Evolutionary conservation across 768 basidiomycete species (phyloP).

Genomic region (Termitomyces sp.): DNA sequence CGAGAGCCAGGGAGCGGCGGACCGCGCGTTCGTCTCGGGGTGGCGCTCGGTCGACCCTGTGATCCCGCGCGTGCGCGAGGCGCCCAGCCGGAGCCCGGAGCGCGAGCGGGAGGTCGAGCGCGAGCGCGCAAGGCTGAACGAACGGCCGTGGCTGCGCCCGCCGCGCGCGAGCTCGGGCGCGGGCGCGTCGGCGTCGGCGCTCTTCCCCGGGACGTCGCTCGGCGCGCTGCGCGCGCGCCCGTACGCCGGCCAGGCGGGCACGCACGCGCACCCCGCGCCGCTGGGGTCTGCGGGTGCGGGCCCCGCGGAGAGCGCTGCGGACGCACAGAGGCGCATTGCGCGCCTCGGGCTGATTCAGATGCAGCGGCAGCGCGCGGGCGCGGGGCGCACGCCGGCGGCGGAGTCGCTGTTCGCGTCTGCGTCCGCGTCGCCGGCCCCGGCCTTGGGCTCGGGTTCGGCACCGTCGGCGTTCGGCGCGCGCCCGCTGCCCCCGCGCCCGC

Average conservation of each 20-base stretch:
- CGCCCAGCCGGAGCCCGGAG: neutral
- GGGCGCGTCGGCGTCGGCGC: neutral
- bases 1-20: no score
- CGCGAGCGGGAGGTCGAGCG: neutral
- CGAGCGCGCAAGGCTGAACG: neutral
- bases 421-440: no score
- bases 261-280: no score
- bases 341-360: constrained; percentile 27
- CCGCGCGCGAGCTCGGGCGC: neutral
- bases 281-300: constrained; percentile 27
- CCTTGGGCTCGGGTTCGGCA: no score
- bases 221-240: constrained; percentile 6
- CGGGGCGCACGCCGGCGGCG: neutral
- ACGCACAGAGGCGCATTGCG: constrained; percentile 32
- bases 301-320: constrained; percentile 38
- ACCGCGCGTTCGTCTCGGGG: neutral
- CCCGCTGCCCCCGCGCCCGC: neutral
- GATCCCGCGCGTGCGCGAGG: neutral
- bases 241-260: constrained; percentile 5
- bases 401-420: neutral
- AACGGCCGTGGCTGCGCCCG: neutral
- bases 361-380: neutral
- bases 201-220: neutral
- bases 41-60: neutral
- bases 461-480: neutral